A percentile compares a stretch with the other conserved stretches of the same genome.
Conservation (phyloP, 176 grass and related monocot genomes). For the Eleusine indica region DNA sequence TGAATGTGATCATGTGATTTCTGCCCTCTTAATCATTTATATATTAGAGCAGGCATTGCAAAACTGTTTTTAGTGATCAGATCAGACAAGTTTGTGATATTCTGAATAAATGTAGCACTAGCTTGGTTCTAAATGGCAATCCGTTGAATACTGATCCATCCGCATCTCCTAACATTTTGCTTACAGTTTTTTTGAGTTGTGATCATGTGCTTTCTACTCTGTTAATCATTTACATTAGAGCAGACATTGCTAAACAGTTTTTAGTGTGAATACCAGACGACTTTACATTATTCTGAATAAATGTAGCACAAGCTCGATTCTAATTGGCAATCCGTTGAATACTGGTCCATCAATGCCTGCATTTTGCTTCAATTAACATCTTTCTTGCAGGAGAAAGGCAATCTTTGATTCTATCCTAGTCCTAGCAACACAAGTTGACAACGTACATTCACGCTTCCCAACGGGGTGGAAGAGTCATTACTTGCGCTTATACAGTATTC, state of each 20-base stretch:
- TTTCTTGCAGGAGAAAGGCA: background rate
- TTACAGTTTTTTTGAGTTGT: background rate
- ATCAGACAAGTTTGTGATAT: conserved; percentile 4
- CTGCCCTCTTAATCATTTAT: conserved; percentile 8
- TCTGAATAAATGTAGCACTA: conserved; percentile 12
- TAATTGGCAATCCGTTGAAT: background rate
- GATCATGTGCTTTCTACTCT: background rate
- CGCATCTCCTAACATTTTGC: background rate
- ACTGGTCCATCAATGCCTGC: background rate
- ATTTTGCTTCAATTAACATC: background rate
- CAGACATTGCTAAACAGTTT: background rate
- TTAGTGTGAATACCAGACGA: conserved; percentile 4
- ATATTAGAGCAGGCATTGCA: conserved; percentile 17
- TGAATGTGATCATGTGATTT: conserved; percentile 18
- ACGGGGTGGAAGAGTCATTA: background rate
- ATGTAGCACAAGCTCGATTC: background rate
- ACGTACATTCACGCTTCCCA: background rate
- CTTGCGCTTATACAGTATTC: background rate
- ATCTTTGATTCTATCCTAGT: background rate
- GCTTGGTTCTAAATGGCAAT: background rate
- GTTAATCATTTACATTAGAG: background rate
- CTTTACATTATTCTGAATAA: background rate
- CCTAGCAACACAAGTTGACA: background rate
- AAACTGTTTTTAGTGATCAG: conserved; percentile 17
- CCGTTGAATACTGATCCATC: background rate